Base-by-base conservation (phyloP, 352 stramenopile genomes). In the Phytophthora sp. region DNA sequence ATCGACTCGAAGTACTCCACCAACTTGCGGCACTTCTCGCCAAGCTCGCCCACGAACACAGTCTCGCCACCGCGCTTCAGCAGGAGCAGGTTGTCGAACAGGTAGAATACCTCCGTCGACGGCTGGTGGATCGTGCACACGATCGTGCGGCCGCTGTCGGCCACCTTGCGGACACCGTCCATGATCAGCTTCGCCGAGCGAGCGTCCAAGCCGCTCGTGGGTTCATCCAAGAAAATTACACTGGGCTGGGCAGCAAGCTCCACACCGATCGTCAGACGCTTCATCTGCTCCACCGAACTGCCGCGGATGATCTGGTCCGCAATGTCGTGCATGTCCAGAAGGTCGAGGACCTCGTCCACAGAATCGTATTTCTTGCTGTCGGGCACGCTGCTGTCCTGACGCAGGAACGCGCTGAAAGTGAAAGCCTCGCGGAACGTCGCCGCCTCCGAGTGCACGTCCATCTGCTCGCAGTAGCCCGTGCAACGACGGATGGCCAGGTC, bases 81-180 rank as follows among this genome's bases (percentile, higher is more conserved):
- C 8, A 95, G 56, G 44, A 94, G 75, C 11, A 94, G 5, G 37
- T 43, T 4, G 69, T 96, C 85, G 66, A 95, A 94, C 28, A 82
- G 79, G 13, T 81, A 77, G 24, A 96, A 95, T 4, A 96, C 79
- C 30, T 96, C 82, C 1, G 75, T 84, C 13, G 74, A 80, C 13
- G 90, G 90, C 69, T 97, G 90, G 66, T 97, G 90, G 66, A 97
- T 97, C 26, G 87, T 96, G 41, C 90, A 94, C 1, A 96, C 62
- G 15, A 97, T 77, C 13, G 77, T 89, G 6, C 73, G 51, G 8
- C 86, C 84, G 28, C 68, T 74, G 35, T 48, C 45, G 2, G 87
- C 84, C 45, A 95, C 73, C 46, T 91, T 89, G 46, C 89, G 83
- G 15, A 96, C 70, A 1, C 91, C 72, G 28, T 86, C 69, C 48